Percentiles rank a stretch among this genome's conserved stretches.
phyloP scores from a whole-genome alignment of 257 asterid species.

The Solanum pennellii region DNA sequence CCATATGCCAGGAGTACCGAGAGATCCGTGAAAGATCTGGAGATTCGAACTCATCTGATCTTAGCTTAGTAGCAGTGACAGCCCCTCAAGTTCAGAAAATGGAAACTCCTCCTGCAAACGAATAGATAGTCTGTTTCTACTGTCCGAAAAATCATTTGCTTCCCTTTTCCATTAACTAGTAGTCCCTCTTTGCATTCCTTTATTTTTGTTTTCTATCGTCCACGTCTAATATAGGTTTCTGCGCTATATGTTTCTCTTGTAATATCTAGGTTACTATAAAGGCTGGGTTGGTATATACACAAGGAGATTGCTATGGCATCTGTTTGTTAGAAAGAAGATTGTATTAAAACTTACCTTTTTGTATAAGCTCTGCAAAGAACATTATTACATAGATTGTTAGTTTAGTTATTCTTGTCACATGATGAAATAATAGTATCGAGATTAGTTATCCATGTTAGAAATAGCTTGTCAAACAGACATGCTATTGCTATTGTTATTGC shows the following conservation, averaged over 20 bases:
- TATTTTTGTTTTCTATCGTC: neutral
- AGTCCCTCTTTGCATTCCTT: neutral
- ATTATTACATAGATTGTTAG: neutral
- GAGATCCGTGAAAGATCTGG: conserved; percentile 72
- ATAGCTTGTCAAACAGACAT: neutral
- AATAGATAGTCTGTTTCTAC: neutral
- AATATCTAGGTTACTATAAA: neutral
- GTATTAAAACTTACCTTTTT: neutral
- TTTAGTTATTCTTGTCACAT: neutral
- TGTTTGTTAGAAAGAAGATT: neutral
- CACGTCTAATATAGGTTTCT: neutral
- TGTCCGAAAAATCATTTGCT: neutral
- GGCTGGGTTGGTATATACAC: neutral
- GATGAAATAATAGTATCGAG: neutral
- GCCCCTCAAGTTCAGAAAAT: conserved; percentile 73
- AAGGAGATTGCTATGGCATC: neutral
- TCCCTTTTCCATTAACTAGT: neutral
- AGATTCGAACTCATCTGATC: conserved; percentile 17
- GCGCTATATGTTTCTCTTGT: neutral
- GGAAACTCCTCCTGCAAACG: conserved; percentile 38
- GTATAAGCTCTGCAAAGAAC: neutral
- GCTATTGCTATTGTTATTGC: neutral
- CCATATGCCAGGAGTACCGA: conserved; percentile 86
- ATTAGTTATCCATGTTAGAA: neutral
- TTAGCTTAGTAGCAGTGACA: conserved; percentile 40